A percentile compares a stretch with the other conserved stretches of the same genome.
Conservation (phyloP, 345 rosid species). For the Moricandia arvensis region DNA sequence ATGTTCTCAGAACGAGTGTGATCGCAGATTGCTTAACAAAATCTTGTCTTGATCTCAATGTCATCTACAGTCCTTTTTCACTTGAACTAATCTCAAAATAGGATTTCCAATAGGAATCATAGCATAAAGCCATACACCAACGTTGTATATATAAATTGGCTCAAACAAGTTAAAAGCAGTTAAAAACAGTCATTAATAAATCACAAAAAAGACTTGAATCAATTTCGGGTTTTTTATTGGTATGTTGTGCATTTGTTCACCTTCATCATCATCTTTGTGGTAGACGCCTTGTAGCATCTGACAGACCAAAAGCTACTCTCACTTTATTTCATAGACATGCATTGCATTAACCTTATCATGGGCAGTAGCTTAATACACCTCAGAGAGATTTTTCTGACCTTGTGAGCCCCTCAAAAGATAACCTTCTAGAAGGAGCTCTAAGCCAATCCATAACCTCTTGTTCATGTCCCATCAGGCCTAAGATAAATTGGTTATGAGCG, state of each 20-base stretch:
- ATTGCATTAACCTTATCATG: neutral
- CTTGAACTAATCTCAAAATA: neutral
- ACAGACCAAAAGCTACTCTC: constrained; percentile 34
- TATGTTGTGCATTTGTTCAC: constrained; percentile 17
- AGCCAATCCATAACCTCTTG: neutral
- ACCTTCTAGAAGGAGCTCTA: neutral
- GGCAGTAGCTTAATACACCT: neutral
- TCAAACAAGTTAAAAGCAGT: constrained; percentile 1
- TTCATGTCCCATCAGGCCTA: neutral
- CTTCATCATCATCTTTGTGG: constrained; percentile 37
- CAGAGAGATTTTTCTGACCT: neutral
- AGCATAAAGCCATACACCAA: neutral
- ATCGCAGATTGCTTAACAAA: neutral
- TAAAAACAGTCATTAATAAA: neutral
- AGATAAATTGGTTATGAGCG: neutral
- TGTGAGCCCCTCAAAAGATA: neutral
- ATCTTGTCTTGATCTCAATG: neutral
- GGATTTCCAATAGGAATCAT: neutral
- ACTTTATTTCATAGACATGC: neutral
- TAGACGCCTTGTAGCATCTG: constrained; percentile 76
- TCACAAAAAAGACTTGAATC: constrained; percentile 6
- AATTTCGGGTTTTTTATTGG: constrained; percentile 11
- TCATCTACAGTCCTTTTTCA: neutral
- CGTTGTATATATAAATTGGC: neutral
- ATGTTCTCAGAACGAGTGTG: neutral